Conservation (phyloP, 202 grass and related monocot species). For the Carex sylvatica region DNA sequence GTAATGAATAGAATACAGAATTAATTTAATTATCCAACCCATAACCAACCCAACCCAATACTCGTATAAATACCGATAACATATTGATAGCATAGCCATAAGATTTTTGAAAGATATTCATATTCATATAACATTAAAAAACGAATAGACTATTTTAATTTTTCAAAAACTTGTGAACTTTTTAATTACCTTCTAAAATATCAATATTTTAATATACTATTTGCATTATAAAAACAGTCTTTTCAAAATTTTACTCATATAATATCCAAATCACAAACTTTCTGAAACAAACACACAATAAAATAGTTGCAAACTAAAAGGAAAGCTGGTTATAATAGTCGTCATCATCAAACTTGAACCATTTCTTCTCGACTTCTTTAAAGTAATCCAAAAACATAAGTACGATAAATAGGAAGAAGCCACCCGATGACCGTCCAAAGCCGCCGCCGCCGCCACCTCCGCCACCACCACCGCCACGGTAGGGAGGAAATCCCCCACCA, state of each 20-base stretch:
- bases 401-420: slow-evolving; percentile 9
- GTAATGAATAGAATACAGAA: too few species aligned
- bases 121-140: background rate
- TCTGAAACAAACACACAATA: background rate
- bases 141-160: background rate
- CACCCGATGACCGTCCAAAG: background rate
- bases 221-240: background rate
- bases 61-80: too few species aligned
- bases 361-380: slow-evolving; percentile 31
- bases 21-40: too few species aligned
- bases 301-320: background rate
- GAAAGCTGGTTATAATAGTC: slow-evolving; percentile 25
- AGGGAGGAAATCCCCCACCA: slow-evolving; percentile 22
- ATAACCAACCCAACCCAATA: too few species aligned
- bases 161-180: too few species aligned
- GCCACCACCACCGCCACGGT: background rate
- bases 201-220: too few species aligned
- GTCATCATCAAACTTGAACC: slow-evolving; percentile 30
- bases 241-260: too few species aligned
- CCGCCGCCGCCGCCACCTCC: background rate
- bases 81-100: background rate
- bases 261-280: background rate
- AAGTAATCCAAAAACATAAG: slow-evolving; percentile 30
- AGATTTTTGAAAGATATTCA: background rate
- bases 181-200: too few species aligned